Percentiles rank a stretch among this genome's conserved stretches.
Evolutionary conservation across 495 filamentous ascomycete genomes (phyloP).

Genomic region (Arthonia radiata): DNA sequence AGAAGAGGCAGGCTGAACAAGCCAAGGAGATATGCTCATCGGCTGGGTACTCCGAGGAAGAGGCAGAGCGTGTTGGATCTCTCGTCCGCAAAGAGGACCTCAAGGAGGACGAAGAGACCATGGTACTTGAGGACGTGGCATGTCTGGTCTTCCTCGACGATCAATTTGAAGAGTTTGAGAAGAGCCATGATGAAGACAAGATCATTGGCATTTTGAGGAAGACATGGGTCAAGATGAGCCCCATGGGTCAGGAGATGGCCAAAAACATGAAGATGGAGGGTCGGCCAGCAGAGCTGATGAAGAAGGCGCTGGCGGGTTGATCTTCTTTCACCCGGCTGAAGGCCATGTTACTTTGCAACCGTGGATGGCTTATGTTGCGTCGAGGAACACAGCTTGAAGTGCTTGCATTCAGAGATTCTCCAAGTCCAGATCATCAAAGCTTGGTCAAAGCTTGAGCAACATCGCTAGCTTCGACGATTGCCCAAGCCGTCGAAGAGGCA

Average conservation of each 20-base stretch:
- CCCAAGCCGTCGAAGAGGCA: no score
- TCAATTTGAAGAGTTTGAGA: no score
- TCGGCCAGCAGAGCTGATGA: slow-evolving; percentile 29
- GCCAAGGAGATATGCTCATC: slow-evolving; percentile 27
- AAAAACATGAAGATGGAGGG: slow-evolving; percentile 35
- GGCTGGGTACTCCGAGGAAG: slow-evolving; percentile 21
- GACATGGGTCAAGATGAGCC: slow-evolving; percentile 69
- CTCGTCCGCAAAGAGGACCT: slow-evolving; percentile 20
- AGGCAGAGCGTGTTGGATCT: slow-evolving; percentile 16
- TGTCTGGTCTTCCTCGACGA: slow-evolving; percentile 72
- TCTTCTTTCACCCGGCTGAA: no score
- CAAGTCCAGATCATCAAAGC: no score
- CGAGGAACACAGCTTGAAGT: no score
- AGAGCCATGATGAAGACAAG: no score
- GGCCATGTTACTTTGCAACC: no score
- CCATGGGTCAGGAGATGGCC: slow-evolving; percentile 38
- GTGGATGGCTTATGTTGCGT: no score
- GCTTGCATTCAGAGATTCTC: no score
- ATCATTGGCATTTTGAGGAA: slow-evolving; percentile 46
- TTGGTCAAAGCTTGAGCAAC: no score
- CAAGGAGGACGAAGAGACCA: slow-evolving; percentile 35
- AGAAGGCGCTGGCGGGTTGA: slow-evolving; percentile 30
- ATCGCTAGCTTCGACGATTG: no score
- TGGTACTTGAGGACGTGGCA: slow-evolving; percentile 59
- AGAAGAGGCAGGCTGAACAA: slow-evolving; percentile 40